Evolutionary conservation across 2,329 filamentous ascomycete genomes (phyloP).

Genomic region (Colletotrichum kahawae): DNA sequence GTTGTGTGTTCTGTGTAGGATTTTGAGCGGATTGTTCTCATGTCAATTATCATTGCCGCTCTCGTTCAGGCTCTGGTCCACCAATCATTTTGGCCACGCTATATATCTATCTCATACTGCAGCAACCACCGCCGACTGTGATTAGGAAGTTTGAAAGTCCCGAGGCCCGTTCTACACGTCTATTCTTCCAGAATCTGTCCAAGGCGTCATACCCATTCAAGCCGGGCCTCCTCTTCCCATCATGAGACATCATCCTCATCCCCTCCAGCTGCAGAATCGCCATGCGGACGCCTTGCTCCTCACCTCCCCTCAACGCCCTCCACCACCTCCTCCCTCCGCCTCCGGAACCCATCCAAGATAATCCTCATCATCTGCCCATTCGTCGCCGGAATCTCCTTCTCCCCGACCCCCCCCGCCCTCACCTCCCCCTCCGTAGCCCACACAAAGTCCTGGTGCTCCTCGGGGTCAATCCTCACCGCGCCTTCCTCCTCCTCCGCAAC

Average conservation of each 20-base stretch:
- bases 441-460: constrained; percentile 44
- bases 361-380: constrained; percentile 29
- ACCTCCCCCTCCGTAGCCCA: constrained; percentile 46
- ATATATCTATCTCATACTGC: background rate
- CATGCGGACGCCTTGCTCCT: background rate
- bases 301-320: background rate
- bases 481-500: constrained; percentile 21
- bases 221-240: background rate
- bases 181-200: background rate
- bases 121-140: background rate
- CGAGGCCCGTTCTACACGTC: background rate
- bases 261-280: background rate
- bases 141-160: background rate
- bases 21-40: background rate
- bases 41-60: background rate
- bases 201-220: background rate
- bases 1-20: background rate
- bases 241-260: background rate
- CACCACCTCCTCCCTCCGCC: constrained; percentile 23
- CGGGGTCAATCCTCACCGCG: constrained; percentile 38
- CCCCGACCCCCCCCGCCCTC: constrained; percentile 27
- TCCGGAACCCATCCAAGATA: constrained; percentile 35
- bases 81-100: background rate
- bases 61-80: background rate
- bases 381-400: constrained; percentile 32